Base-by-base conservation (phyloP, 345 rosid genomes). In the Salix exigua region DNA sequence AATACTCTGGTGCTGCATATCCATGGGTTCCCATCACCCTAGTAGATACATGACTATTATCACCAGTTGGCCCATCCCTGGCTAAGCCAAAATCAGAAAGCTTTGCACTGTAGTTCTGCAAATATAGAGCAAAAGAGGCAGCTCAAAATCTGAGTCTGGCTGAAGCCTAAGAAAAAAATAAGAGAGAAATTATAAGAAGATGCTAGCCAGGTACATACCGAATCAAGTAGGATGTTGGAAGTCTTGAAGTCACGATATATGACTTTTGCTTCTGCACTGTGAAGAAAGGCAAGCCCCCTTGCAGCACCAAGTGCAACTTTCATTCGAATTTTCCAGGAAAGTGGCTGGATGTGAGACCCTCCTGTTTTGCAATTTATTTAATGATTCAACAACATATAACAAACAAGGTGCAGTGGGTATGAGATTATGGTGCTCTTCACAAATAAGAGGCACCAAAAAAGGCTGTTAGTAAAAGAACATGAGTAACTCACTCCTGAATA, bases 71-170 rank as follows among this genome's bases (percentile, higher is more conserved):
- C 33, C 97, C 98, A 72, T 96, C 97, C 86, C 94, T 86, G 26
- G 99, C 99, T 77, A 96, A 86, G 74, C 99, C 98, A 30, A 96
- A 96, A 84, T 96, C 98, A 67, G 99, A 96, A 71, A 96, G 97
- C 81, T 92, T 96, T 23, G 99, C 94, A 66, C 88, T 90, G 85
- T 91, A 89, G 75, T 86, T 85, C 99, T 91, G 87, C 76, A 85
- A 85, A 64, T 18, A 38, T 31, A 25, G 13, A 65, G 38, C 33
- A 28, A 18, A 55, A 19, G 16, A 17, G 21, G 58, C n/a, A 51
- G 58, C n/a, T 17, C 30, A 40, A 42, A 16, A 21, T 28, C 26
- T 14, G 42, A n/a, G 58, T 33, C 25, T 6, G 42, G 48, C 42
- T 75, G 26, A 26, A 31, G 42, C 7, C 66, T 13, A 21, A 31